A percentile compares a stretch with the other conserved stretches of the same genome.
These are phyloP conservation scores for Claviceps sp. DNA, from an alignment of 2,329 filamentous ascomycete species.

Conservation along the genomic window DNA sequence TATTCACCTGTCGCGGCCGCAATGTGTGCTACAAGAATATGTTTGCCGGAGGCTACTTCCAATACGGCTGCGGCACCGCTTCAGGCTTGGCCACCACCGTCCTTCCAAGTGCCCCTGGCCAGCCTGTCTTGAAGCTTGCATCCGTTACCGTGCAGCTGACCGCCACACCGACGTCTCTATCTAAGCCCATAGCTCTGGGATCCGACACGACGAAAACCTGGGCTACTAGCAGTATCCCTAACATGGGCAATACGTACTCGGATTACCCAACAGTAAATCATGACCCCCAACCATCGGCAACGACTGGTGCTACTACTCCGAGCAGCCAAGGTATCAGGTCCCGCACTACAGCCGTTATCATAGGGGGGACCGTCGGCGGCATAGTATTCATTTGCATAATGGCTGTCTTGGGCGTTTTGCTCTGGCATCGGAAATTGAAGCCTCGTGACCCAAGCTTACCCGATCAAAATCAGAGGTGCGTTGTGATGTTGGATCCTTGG, in stretches of 20 bases:
- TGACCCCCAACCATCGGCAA: slow-evolving; percentile 8
- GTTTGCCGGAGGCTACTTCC: slow-evolving; percentile 41
- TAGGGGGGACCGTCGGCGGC: slow-evolving; percentile 41
- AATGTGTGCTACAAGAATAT: slow-evolving; percentile 42
- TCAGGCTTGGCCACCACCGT: slow-evolving; percentile 36
- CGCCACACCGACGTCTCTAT: slow-evolving; percentile 22
- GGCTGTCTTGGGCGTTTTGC: slow-evolving; percentile 27
- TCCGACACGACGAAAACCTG: slow-evolving; percentile 9
- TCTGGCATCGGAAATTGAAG: slow-evolving; percentile 23
- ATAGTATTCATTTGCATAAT: slow-evolving; percentile 32
- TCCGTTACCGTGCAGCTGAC: slow-evolving; percentile 29
- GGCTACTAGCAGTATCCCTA: background rate
- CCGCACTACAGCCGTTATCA: slow-evolving; percentile 33
- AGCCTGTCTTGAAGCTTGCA: slow-evolving; percentile 19
- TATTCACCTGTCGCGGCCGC: slow-evolving; percentile 39
- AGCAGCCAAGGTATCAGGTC: slow-evolving; percentile 14
- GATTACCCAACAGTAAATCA: background rate
- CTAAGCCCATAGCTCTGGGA: slow-evolving; percentile 28
- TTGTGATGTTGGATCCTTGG: background rate
- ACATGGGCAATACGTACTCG: background rate
- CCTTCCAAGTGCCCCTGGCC: slow-evolving; percentile 29
- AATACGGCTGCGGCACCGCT: slow-evolving; percentile 41
- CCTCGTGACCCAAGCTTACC: background rate
- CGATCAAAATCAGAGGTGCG: slow-evolving; percentile 28
- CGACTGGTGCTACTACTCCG: slow-evolving; percentile 14